Evolutionary conservation across 139 green algal genomes (phyloP), one percentile per base, ranked within the genome.

Genomic region (Klebsormidium nitens): DNA sequence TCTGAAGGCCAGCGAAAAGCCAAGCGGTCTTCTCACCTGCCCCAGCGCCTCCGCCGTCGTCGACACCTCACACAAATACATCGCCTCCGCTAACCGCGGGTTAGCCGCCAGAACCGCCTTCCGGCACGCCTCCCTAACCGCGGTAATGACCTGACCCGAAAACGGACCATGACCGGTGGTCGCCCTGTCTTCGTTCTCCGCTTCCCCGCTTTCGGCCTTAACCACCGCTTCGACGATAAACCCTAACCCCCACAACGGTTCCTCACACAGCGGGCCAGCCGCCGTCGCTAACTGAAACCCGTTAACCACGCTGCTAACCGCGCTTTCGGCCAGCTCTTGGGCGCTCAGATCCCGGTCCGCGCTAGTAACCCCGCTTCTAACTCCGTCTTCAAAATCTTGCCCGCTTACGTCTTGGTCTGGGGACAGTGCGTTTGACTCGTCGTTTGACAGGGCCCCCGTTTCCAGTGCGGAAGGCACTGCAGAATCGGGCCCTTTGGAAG

Each of bases 211-310:
- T 5, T 72, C 19, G 52, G 52, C 17, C 44, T 67, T 17, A 34
- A 82, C 50, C 31, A 26, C 58, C 31, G 77, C 83, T n/a, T 91
- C 80, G 44, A 95, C 74, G 58, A 89, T 76, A 35, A 98, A 88
- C 0, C 76, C 83, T 3, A 97, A 80, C 1, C 91, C 93, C 87
- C 88, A 96, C 72, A 99, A 72, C 23, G 91, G 87, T 81, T 99
- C 94, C 44, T 98, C 91, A 71, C 94, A 98, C 71, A 99, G 78
- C 2, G 94, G 94, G 2, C 94, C 94, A 35, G 82, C 85, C 2
- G 80, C 77, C 6, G 84, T 78, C 0, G 95, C 92, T 48, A 97
- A 56, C 76, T 96, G 87, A 71, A 97, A 99, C 36, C 93, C 94
- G 3, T 88, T 65, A 28, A 85, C 75, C 35, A 95, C 78, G 17